Conservation (phyloP, 805 yeast species). For the Ogataea wickerhamii region DNA sequence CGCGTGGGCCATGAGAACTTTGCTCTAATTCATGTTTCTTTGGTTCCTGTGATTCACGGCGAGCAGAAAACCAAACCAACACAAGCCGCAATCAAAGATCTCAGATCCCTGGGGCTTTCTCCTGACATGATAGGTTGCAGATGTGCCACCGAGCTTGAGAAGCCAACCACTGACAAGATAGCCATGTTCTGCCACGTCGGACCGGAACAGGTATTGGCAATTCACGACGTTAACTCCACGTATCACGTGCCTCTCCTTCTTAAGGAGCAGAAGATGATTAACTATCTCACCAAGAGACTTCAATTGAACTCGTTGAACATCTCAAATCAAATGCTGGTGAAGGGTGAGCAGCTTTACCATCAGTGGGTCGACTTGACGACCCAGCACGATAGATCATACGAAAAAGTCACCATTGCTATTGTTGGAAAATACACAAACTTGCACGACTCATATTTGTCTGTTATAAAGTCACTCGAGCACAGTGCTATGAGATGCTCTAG, state of each 20-base stretch:
- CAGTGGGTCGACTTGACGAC: constrained; percentile 82
- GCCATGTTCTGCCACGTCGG: constrained; percentile 99
- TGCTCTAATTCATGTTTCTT: constrained; percentile 92
- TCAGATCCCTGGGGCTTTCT: constrained; percentile 88
- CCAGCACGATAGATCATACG: constrained; percentile 76
- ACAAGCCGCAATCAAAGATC: constrained; percentile 96
- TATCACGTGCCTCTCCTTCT: constrained; percentile 94
- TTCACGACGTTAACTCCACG: constrained; percentile 94
- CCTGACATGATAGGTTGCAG: constrained; percentile 99
- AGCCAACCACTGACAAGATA: constrained; percentile 87
- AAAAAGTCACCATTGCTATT: constrained; percentile 87
- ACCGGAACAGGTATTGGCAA: constrained; percentile 95
- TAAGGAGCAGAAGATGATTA: constrained; percentile 79
- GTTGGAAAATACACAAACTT: constrained; percentile 97
- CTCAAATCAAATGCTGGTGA: constrained; percentile 47
- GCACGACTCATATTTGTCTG: constrained; percentile 92
- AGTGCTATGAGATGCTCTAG: constrained; percentile 86
- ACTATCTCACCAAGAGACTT: constrained; percentile 67
- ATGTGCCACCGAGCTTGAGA: constrained; percentile 79
- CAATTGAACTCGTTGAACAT: constrained; percentile 47
- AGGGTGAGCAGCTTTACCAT: constrained; percentile 65
- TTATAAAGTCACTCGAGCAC: constrained; percentile 93
- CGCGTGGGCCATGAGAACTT: constrained; percentile 92
- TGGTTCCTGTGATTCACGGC: constrained; percentile 97
- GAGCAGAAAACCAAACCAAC: constrained; percentile 99